phyloP scores from a whole-genome alignment of 2,329 filamentous ascomycete species.

The Fusarium verrucosum region DNA sequence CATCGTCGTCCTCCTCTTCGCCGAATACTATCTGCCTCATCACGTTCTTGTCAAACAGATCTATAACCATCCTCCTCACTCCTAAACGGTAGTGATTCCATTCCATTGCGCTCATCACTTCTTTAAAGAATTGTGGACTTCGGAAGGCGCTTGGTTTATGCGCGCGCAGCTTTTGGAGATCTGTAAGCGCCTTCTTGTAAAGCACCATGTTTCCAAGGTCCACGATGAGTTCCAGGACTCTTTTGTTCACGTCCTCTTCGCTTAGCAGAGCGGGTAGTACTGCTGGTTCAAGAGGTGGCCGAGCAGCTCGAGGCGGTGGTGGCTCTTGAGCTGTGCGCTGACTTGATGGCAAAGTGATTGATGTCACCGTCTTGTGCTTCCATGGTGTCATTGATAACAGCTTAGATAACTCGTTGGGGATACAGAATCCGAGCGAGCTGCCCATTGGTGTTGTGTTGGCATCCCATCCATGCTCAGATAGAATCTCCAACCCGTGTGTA shows the following conservation, averaged over 20 bases:
- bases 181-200: conserved; percentile 84
- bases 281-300: conserved; percentile 56
- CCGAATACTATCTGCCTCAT: conserved; percentile 85
- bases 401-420: conserved; percentile 80
- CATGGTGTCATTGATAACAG: conserved; percentile 77
- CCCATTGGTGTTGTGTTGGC: conserved; percentile 86
- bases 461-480: conserved; percentile 92
- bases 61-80: conserved; percentile 88
- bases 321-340: conserved; percentile 63
- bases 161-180: conserved; percentile 81
- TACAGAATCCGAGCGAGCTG: conserved; percentile 84
- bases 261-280: conserved; percentile 58
- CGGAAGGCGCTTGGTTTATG: conserved; percentile 80
- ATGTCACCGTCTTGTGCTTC: conserved; percentile 61
- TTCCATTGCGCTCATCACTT: conserved; percentile 85
- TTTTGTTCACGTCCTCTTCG: conserved; percentile 74
- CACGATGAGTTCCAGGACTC: conserved; percentile 84
- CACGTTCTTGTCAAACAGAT: conserved; percentile 92
- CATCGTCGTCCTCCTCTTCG: conserved; percentile 55
- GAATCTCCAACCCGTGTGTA: conserved; percentile 88
- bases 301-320: conserved; percentile 54
- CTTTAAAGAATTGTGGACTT: conserved; percentile 81
- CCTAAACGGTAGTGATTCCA: conserved; percentile 88
- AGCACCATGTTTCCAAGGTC: conserved; percentile 94
- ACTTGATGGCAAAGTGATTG: conserved; percentile 58